Percentiles rank a stretch among this genome's conserved stretches.
phyloP scores from a whole-genome alignment of 78 protist genomes.

The Diacronema lutheri region DNA sequence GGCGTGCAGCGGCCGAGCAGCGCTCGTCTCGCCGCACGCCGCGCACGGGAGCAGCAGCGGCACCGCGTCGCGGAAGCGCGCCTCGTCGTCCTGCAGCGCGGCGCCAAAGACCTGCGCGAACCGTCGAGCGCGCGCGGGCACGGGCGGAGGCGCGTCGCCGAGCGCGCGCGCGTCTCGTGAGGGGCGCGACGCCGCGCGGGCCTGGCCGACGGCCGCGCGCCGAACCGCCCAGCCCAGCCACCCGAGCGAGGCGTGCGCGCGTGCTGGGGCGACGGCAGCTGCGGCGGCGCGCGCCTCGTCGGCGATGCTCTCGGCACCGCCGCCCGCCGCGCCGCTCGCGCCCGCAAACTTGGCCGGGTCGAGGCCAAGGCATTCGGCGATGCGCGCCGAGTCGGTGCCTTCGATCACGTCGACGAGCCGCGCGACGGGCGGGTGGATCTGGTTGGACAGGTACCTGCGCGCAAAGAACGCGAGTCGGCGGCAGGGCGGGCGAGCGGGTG shows the following conservation, averaged over 20 bases:
- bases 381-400: constrained; percentile 55
- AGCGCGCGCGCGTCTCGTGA: background rate
- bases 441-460: constrained; percentile 72
- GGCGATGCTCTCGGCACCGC: background rate
- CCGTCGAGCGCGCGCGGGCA: no score
- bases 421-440: constrained; percentile 79
- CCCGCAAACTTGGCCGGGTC: constrained; percentile 46
- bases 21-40: background rate
- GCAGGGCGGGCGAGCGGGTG: background rate
- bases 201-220: background rate
- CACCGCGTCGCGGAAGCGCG: background rate
- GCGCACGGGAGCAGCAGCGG: background rate
- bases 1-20: no score
- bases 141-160: no score
- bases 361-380: constrained; percentile 75
- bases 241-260: no score
- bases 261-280: background rate
- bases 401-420: constrained; percentile 81
- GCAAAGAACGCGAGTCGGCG: no score
- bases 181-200: background rate
- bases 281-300: no score
- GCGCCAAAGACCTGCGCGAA: background rate
- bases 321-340: background rate
- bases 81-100: background rate
- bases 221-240: background rate